These are phyloP conservation scores for Tulasnella calospora DNA, from an alignment of 768 basidiomycete species.

Conservation along the genomic window DNA sequence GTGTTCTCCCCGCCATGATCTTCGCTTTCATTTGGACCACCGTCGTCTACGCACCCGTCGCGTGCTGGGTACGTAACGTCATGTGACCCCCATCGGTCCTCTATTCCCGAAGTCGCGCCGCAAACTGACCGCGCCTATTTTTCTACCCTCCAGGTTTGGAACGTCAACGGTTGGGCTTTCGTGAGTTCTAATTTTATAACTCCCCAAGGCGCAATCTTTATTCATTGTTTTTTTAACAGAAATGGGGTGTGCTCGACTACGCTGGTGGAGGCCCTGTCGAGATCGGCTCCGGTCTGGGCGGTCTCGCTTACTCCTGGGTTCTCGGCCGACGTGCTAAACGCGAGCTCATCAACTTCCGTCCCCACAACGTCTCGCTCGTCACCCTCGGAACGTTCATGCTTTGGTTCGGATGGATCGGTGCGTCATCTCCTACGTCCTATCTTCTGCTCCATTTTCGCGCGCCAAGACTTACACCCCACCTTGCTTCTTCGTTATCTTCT, in stretches of 20 bases:
- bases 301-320: conserved; percentile 81
- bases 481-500: neutral
- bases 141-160: conserved; percentile 48
- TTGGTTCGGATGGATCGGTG: conserved; percentile 69
- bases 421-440: neutral
- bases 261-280: conserved; percentile 87
- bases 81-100: neutral
- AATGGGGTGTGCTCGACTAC: conserved; percentile 72
- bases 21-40: conserved; percentile 83
- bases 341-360: conserved; percentile 72
- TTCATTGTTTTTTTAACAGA: conserved; percentile 26
- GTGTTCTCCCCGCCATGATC: conserved; percentile 74
- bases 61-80: neutral
- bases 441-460: neutral
- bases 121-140: neutral
- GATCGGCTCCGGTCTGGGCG: conserved; percentile 77
- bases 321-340: conserved; percentile 74
- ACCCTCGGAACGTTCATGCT: conserved; percentile 78
- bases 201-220: neutral
- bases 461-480: neutral
- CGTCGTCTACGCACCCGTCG: conserved; percentile 44
- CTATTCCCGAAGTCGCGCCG: neutral
- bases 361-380: conserved; percentile 82
- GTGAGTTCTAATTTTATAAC: conserved; percentile 44
- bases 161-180: conserved; percentile 74